Conservation (phyloP, 257 asterid species). For the Cynanchum wilfordii region DNA sequence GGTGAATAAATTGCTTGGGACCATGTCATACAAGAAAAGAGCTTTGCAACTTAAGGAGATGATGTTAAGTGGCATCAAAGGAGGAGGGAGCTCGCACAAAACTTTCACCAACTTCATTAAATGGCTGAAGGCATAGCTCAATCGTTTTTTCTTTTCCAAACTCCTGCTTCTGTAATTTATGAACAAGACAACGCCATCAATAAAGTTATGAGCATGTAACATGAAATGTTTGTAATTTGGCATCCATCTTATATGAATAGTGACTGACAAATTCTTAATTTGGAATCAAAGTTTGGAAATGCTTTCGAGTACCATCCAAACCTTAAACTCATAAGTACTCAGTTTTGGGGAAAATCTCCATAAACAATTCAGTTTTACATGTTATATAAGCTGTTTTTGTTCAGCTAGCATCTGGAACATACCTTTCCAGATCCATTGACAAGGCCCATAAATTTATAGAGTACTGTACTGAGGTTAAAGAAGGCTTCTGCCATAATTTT, state of each 20-base stretch:
- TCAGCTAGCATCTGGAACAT: too few relatives aligned
- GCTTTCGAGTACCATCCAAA: neutral
- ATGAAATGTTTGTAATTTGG: neutral
- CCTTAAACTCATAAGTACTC: neutral
- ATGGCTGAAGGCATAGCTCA: slow-evolving; percentile 30
- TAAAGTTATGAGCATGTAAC: neutral
- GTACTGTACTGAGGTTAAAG: too few relatives aligned
- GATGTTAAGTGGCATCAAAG: slow-evolving; percentile 19
- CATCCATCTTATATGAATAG: neutral
- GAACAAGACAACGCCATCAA: neutral
- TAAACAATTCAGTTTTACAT: too few relatives aligned
- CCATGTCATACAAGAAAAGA: slow-evolving; percentile 26
- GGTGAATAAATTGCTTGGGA: slow-evolving; percentile 31
- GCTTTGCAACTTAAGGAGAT: slow-evolving; percentile 32
- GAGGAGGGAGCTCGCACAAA: slow-evolving; percentile 37
- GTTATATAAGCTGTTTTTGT: too few relatives aligned
- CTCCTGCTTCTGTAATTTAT: neutral
- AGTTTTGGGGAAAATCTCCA: neutral
- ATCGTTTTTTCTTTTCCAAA: neutral
- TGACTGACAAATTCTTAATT: neutral
- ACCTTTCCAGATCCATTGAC: too few relatives aligned
- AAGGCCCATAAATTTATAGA: too few relatives aligned
- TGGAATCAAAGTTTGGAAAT: neutral
- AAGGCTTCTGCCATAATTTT: too few relatives aligned
- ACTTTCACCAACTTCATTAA: slow-evolving; percentile 33